Evolutionary conservation across 768 basidiomycete genomes (phyloP), one percentile per base, ranked within the genome.

Genomic region (Trametes gibbosa): DNA sequence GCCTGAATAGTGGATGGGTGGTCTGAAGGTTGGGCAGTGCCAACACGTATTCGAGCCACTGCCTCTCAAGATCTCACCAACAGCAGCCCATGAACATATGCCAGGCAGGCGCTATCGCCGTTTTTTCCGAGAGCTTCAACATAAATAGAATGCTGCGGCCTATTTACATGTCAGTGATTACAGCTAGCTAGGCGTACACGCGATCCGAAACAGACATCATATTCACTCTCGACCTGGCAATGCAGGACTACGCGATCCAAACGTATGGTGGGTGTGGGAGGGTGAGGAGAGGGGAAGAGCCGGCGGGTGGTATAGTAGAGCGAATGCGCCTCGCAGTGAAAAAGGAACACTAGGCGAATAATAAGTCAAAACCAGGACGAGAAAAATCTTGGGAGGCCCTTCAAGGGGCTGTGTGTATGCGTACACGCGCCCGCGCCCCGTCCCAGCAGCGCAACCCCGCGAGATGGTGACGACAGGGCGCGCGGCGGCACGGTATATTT

Each of bases 171-270:
- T 55, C 51, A 51, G n/a, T 42, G 34, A 62, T 54, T 62, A 62
- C 61, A 62, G 46, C 56, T 62, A 62, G 61, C 61, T 62, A 62
- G 61, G 56, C 61, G 56, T 62, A 62, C 61, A 62, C 61, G 50
- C 51, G 46, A 61, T 62, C 61, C 61, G 41, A 46, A 53, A 58
- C 45, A 43, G 34, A 42, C 49, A 51, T 51, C 56, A 52, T 47
- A 24, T 50, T 62, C 51, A 53, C 45, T 54, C 59, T 60, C 53
- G 56, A 35, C 50, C 29, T 32, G 4, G 29, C 56, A 49, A 16
- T 48, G 56, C 56, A 47, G 35, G 23, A 55, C 50, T 25, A 46
- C 49, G 32, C 42, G 29, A 49, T 29, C 50, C 56, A 34, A 42
- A 5, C 27, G 32, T 8, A 21, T 0, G 27, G 19, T 23, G 50